phyloP scores from a whole-genome alignment of 129 eudicot genomes.

The Helianthus tuberosus region DNA sequence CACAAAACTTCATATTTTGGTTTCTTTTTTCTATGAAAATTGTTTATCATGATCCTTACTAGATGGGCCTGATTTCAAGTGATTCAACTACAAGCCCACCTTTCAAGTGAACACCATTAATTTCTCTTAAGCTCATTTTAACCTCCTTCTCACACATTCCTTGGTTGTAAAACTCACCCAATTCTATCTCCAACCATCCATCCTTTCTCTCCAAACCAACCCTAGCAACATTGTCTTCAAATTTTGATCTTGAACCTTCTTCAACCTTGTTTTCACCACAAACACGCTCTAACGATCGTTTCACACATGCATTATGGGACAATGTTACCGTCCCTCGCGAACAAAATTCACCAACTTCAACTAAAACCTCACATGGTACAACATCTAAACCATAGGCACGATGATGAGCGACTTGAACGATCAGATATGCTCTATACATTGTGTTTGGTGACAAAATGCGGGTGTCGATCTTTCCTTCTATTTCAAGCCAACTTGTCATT shows the following conservation, averaged over 20 bases:
- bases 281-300: neutral
- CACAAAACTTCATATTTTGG: neutral
- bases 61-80: constrained; percentile 33
- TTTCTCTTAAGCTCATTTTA: constrained; percentile 48
- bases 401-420: constrained; percentile 41
- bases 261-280: neutral
- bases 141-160: constrained; percentile 32
- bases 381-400: constrained; percentile 61
- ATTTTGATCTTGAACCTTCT: neutral
- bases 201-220: constrained; percentile 32
- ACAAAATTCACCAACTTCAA: constrained; percentile 38
- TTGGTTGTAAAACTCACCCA: constrained; percentile 46
- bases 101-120: constrained; percentile 47
- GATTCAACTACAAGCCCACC: constrained; percentile 60
- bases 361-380: constrained; percentile 44
- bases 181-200: constrained; percentile 66
- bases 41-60: neutral
- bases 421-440: constrained; percentile 49
- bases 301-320: constrained; percentile 1
- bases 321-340: constrained; percentile 30
- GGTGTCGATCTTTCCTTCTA: constrained; percentile 45
- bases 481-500: constrained; percentile 69
- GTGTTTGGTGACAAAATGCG: constrained; percentile 56
- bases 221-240: neutral
- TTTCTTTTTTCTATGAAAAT: neutral